These are phyloP conservation scores for Nidula microcarpa DNA, from an alignment of 768 basidiomycete genomes.

Conservation along the genomic window DNA sequence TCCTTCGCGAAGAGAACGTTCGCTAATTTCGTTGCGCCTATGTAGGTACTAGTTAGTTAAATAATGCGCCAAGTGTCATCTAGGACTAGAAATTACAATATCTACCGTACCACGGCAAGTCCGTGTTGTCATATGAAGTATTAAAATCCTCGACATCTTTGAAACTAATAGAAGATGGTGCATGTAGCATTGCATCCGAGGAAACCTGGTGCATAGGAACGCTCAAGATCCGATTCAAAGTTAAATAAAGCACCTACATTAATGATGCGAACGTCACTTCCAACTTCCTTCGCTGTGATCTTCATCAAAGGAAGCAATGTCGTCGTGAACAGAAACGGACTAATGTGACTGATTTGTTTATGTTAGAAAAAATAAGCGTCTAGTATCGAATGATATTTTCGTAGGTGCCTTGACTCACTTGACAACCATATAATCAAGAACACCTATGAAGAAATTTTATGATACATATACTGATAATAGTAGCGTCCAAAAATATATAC, in stretches of 20 bases:
- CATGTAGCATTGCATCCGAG: neutral
- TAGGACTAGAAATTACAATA: constrained; percentile 13
- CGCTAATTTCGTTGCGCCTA: neutral
- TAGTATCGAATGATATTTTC: neutral
- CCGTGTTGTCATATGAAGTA: constrained; percentile 19
- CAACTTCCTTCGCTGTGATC: constrained; percentile 34
- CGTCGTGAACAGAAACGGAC: constrained; percentile 43
- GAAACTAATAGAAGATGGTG: constrained; percentile 15
- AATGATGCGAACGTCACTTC: constrained; percentile 51
- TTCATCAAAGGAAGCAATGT: constrained; percentile 45
- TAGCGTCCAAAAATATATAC: constrained; percentile 7
- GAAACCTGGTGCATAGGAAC: neutral
- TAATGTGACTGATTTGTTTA: constrained; percentile 31
- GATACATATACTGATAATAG: constrained; percentile 3
- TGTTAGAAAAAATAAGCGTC: neutral
- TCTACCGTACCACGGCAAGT: constrained; percentile 22
- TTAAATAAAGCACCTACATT: constrained; percentile 26
- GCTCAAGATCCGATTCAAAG: neutral
- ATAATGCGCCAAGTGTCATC: neutral
- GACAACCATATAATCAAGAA: neutral
- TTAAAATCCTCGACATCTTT: constrained; percentile 30
- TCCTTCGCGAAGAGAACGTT: neutral
- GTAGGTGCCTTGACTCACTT: constrained; percentile 9
- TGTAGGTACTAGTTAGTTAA: neutral
- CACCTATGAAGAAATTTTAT: too few species aligned